phyloP scores from a whole-genome alignment of 495 filamentous ascomycete genomes.

The Talaromyces trachyspermus region DNA sequence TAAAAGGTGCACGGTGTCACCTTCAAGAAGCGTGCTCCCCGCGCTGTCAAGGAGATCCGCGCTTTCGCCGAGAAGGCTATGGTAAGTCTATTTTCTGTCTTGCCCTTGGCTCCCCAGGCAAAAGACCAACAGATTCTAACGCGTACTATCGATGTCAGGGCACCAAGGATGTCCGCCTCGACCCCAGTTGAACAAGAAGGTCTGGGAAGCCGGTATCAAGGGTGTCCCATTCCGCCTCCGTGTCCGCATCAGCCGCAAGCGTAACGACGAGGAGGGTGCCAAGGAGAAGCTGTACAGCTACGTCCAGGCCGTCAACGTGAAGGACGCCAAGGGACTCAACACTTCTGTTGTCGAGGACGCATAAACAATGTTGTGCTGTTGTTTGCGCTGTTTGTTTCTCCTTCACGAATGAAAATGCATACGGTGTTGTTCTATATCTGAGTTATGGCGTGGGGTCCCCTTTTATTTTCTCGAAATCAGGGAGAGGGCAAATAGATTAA shows the following conservation, averaged over 20 bases:
- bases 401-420: background rate
- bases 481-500: too few relatives aligned
- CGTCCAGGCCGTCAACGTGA: constrained; percentile 98
- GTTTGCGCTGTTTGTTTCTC: constrained; percentile 10
- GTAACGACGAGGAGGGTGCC: constrained; percentile 99
- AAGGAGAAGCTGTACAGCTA: constrained; percentile 98
- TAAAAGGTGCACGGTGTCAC: constrained; percentile 84
- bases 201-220: constrained; percentile 99
- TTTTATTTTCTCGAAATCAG: background rate
- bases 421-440: background rate
- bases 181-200: constrained; percentile 99
- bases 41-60: constrained; percentile 98
- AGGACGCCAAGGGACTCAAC: constrained; percentile 93
- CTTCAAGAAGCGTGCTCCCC: constrained; percentile 99
- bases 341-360: constrained; percentile 67
- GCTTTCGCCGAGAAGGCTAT: constrained; percentile 86
- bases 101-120: background rate
- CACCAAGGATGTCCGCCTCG: constrained; percentile 93
- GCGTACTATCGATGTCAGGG: constrained; percentile 52
- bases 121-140: background rate
- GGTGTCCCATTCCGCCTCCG: constrained; percentile 94
- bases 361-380: constrained; percentile 24
- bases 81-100: constrained; percentile 62
- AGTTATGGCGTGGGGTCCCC: background rate
- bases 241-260: constrained; percentile 96